Percentiles rank a stretch among this genome's conserved stretches.
These are phyloP conservation scores for Globisporangium megalacanthum DNA, from an alignment of 352 stramenopile species.

Conservation along the genomic window DNA sequence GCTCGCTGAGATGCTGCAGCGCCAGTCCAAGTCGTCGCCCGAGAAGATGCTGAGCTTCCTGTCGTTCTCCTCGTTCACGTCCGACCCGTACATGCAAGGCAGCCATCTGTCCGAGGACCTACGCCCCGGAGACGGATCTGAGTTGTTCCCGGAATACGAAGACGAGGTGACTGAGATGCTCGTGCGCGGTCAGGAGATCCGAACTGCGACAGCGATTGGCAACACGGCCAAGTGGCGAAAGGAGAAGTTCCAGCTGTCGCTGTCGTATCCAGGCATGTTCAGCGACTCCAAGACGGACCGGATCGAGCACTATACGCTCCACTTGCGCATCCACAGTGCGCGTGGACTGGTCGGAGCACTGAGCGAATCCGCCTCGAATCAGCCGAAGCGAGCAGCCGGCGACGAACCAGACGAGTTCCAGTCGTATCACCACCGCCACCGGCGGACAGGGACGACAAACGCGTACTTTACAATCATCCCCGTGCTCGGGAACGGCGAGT, in stretches of 20 bases:
- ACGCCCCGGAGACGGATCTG: neutral
- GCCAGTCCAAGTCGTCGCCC: slow-evolving; percentile 22
- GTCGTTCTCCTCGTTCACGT: slow-evolving; percentile 44
- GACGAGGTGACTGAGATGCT: slow-evolving; percentile 46
- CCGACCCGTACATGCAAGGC: slow-evolving; percentile 32
- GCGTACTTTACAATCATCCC: slow-evolving; percentile 71
- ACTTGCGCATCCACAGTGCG: slow-evolving; percentile 37
- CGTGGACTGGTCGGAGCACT: slow-evolving; percentile 28
- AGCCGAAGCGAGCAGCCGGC: neutral
- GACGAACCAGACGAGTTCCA: slow-evolving; percentile 3
- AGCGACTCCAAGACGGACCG: slow-evolving; percentile 25
- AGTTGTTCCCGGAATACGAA: slow-evolving; percentile 22
- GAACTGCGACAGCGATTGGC: slow-evolving; percentile 29
- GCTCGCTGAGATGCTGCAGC: slow-evolving; percentile 50
- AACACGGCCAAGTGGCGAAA: slow-evolving; percentile 40
- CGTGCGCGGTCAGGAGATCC: slow-evolving; percentile 29
- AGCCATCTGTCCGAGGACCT: slow-evolving; percentile 10
- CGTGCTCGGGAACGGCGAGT: slow-evolving; percentile 32
- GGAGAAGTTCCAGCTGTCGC: slow-evolving; percentile 51
- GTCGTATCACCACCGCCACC: slow-evolving; percentile 9
- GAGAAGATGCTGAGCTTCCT: slow-evolving; percentile 51
- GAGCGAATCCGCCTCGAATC: neutral
- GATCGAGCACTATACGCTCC: slow-evolving; percentile 32
- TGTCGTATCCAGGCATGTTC: slow-evolving; percentile 70
- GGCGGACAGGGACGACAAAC: slow-evolving; percentile 21